These are phyloP conservation scores for Pilobolus umbonatus DNA, from an alignment of 192 early-diverging fungal species.

Conservation along the genomic window DNA sequence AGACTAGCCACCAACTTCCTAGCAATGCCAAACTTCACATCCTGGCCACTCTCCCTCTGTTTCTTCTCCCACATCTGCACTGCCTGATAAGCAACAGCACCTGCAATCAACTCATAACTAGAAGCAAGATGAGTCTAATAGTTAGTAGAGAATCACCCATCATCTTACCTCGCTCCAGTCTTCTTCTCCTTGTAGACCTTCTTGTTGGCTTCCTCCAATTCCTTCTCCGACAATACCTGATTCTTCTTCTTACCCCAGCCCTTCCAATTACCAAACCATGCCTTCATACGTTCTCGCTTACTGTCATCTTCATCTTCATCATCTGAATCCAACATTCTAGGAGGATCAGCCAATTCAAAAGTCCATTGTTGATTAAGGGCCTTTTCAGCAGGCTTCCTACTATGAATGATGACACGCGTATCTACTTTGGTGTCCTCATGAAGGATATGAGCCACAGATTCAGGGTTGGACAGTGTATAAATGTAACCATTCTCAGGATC, in stretches of 20 bases:
- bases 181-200: constrained; percentile 32
- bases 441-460: constrained; percentile 19
- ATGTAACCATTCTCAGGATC: constrained; percentile 18
- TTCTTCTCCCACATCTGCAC: constrained; percentile 29
- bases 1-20: constrained; percentile 24
- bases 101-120: constrained; percentile 28
- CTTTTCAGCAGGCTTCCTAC: constrained; percentile 16
- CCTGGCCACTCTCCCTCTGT: constrained; percentile 23
- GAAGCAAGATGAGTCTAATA: background rate
- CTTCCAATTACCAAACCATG: constrained; percentile 27
- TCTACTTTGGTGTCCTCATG: constrained; percentile 8
- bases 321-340: constrained; percentile 10
- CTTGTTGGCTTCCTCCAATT: constrained; percentile 24
- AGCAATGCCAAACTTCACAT: constrained; percentile 9
- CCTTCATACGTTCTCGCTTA: constrained; percentile 15
- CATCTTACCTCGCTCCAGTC: constrained; percentile 5
- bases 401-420: constrained; percentile 20
- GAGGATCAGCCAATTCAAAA: constrained; percentile 23
- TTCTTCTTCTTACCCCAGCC: constrained; percentile 22
- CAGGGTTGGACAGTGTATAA: constrained; percentile 17
- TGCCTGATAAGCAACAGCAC: constrained; percentile 30
- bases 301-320: constrained; percentile 21
- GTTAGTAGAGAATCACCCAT: background rate
- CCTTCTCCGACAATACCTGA: constrained; percentile 4
- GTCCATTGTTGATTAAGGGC: constrained; percentile 28